Evolutionary conservation across 75 land plant species (phyloP).

Genomic region (Cunninghamia lanceolata): DNA sequence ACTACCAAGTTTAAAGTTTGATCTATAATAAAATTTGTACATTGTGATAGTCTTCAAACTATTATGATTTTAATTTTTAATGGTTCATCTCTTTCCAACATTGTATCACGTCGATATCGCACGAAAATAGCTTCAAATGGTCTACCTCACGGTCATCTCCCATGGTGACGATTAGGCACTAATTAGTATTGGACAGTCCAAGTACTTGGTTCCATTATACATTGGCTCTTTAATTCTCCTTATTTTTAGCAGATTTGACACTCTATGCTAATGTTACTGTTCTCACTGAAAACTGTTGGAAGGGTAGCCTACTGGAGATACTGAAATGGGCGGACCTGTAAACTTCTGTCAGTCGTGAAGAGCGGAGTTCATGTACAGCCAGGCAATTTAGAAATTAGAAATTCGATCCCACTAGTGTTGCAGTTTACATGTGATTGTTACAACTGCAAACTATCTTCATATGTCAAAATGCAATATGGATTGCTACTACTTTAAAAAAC

Average conservation of each 20-base stretch:
- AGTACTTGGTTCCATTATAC: too few species aligned
- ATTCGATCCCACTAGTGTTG: neutral
- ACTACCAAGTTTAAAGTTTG: too few species aligned
- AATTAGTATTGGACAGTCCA: too few species aligned
- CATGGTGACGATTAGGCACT: neutral
- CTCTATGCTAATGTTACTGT: neutral
- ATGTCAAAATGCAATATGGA: neutral
- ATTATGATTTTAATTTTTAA: neutral
- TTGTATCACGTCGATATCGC: neutral
- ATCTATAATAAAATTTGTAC: neutral
- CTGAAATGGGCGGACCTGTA: neutral
- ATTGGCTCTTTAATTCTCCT: neutral
- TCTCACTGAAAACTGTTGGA: neutral
- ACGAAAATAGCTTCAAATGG: neutral
- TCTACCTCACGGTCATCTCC: too few species aligned
- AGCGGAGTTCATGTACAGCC: neutral
- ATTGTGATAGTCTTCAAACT: neutral
- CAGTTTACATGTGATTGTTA: neutral
- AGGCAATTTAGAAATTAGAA: too few species aligned
- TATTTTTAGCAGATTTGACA: neutral
- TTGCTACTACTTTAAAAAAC: neutral
- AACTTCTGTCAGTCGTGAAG: neutral
- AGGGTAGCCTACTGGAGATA: neutral
- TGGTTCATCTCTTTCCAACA: neutral
- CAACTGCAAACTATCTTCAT: neutral